These are phyloP conservation scores for Aspergillus novofumigatus DNA, from an alignment of 2,329 filamentous ascomycete species.

Conservation along the genomic window DNA sequence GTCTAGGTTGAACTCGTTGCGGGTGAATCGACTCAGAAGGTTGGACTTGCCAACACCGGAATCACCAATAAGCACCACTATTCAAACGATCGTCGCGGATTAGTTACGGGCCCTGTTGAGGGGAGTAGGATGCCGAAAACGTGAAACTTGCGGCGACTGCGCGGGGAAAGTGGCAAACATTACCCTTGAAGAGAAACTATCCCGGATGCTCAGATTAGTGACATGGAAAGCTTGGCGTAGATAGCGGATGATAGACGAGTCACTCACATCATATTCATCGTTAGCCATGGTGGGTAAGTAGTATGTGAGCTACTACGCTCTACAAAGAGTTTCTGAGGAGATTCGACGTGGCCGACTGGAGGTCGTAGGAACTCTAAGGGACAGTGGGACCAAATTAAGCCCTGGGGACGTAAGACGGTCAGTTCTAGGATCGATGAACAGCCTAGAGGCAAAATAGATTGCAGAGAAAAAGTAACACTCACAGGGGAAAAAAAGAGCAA, in stretches of 20 bases:
- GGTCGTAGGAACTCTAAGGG: slow-evolving; percentile 10
- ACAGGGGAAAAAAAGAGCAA: slow-evolving; percentile 5
- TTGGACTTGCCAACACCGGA: slow-evolving; percentile 99
- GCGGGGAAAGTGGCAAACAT: slow-evolving; percentile 23
- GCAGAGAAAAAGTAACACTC: background rate
- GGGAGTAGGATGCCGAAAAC: slow-evolving; percentile 12
- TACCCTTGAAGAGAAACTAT: slow-evolving; percentile 99
- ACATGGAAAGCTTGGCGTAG: background rate
- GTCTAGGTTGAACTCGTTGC: slow-evolving; percentile 99
- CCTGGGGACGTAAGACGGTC: slow-evolving; percentile 11
- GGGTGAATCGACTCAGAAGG: slow-evolving; percentile 97
- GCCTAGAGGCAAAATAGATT: background rate
- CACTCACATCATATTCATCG: slow-evolving; percentile 98
- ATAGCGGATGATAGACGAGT: background rate
- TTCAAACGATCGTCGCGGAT: slow-evolving; percentile 15
- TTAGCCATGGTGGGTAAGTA: slow-evolving; percentile 71
- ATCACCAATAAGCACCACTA: slow-evolving; percentile 98
- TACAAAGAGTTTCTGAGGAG: slow-evolving; percentile 18
- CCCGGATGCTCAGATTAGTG: slow-evolving; percentile 15
- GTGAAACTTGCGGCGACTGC: slow-evolving; percentile 15
- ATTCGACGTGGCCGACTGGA: slow-evolving; percentile 19
- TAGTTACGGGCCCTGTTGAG: slow-evolving; percentile 10
- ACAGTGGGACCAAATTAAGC: slow-evolving; percentile 11
- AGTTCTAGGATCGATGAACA: slow-evolving; percentile 4
- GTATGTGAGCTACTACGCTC: slow-evolving; percentile 19